phyloP scores from a whole-genome alignment of 75 land plant species.

The Picea glauca region DNA sequence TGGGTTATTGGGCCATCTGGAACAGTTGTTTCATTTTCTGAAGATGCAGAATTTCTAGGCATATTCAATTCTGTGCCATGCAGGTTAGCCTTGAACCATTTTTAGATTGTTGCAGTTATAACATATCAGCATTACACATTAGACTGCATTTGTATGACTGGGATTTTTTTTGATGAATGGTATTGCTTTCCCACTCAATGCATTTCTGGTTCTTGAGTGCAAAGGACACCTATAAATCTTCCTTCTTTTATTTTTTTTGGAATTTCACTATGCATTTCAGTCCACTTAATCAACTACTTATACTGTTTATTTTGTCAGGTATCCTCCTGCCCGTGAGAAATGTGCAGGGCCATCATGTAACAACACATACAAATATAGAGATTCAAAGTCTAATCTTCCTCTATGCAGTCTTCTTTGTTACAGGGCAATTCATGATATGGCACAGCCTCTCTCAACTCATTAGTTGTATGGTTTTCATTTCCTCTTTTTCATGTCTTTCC shows the following conservation, averaged over 20 bases:
- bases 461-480: neutral
- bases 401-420: slow-evolving; percentile 98
- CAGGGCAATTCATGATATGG: slow-evolving; percentile 45
- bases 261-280: too few relatives aligned
- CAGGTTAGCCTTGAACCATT: slow-evolving; percentile 36
- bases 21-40: slow-evolving; percentile 69
- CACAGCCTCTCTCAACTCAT: slow-evolving; percentile 26
- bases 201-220: too few relatives aligned
- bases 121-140: too few relatives aligned
- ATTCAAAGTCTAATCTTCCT: slow-evolving; percentile 86
- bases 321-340: slow-evolving; percentile 94
- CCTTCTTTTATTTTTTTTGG: neutral
- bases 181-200: too few relatives aligned
- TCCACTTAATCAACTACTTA: too few relatives aligned
- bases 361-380: slow-evolving; percentile 92
- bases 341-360: slow-evolving; percentile 93
- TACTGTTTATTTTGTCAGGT: slow-evolving; percentile 29
- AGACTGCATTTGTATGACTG: too few relatives aligned
- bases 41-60: slow-evolving; percentile 64
- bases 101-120: too few relatives aligned
- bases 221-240: too few relatives aligned
- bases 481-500: too few relatives aligned
- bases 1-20: slow-evolving; percentile 84
- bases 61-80: slow-evolving; percentile 58
- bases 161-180: too few relatives aligned